phyloP scores from a whole-genome alignment of 202 grass and related monocot genomes.

The Musa balbisiana region DNA sequence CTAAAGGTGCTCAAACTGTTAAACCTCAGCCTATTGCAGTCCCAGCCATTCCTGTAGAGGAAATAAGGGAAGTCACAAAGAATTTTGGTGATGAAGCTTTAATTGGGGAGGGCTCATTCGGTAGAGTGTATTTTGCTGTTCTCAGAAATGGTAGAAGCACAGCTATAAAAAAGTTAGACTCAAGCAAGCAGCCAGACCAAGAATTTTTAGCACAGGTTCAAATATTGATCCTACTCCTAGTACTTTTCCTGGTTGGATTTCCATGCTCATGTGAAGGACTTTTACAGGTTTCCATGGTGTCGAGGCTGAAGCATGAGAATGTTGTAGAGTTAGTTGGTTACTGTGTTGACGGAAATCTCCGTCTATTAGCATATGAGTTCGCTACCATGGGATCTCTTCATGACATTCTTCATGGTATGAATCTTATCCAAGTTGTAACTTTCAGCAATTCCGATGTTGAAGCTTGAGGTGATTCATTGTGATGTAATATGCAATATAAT shows the following conservation, averaged over 20 bases:
- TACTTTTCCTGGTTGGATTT: not conserved
- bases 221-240: not conserved
- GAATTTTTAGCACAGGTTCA: conserved; percentile 74
- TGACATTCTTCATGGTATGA: conserved; percentile 47
- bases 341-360: conserved; percentile 44
- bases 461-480: no score
- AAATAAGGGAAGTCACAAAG: conserved; percentile 67
- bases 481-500: not conserved
- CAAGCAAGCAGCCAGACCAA: conserved; percentile 84
- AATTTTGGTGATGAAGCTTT: conserved; percentile 74
- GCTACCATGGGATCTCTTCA: conserved; percentile 52
- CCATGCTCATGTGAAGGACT: not conserved
- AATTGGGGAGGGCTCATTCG: conserved; percentile 80
- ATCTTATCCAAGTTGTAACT: not conserved
- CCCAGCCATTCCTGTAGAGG: conserved; percentile 56
- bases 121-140: conserved; percentile 73
- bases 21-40: conserved; percentile 71
- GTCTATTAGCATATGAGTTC: conserved; percentile 47
- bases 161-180: conserved; percentile 86
- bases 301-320: conserved; percentile 47
- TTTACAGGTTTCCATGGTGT: conserved; percentile 51
- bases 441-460: no score
- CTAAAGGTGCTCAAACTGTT: conserved; percentile 9
- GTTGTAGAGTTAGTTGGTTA: conserved; percentile 56
- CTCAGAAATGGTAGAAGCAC: conserved; percentile 57